phyloP scores from a whole-genome alignment of 208 protist species.

The Trypanosoma boissoni region DNA sequence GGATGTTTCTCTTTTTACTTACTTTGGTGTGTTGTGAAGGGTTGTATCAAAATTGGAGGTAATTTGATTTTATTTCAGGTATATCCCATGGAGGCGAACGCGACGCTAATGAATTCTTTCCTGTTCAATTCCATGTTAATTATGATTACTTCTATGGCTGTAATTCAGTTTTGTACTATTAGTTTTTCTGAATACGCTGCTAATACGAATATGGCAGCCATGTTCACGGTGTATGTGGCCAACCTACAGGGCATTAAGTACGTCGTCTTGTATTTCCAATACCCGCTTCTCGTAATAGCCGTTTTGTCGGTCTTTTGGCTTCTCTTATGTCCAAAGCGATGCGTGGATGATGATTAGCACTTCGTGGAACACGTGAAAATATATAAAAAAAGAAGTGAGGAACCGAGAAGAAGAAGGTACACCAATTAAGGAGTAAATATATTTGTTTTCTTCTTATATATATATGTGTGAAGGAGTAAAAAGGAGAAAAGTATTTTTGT shows the following conservation, averaged over 20 bases:
- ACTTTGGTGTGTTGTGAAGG: slow-evolving; percentile 82
- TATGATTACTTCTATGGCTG: slow-evolving; percentile 81
- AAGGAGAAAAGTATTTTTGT: too few species aligned
- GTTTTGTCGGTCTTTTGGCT: slow-evolving; percentile 55
- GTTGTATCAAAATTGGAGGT: slow-evolving; percentile 83
- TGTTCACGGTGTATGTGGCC: slow-evolving; percentile 53
- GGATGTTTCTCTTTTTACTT: slow-evolving; percentile 88
- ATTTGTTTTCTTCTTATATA: background rate
- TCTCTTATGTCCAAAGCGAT: slow-evolving; percentile 31
- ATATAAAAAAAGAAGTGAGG: background rate
- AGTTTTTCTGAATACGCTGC: slow-evolving; percentile 80
- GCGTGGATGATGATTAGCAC: slow-evolving; percentile 4
- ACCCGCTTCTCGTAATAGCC: slow-evolving; percentile 48
- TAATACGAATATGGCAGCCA: slow-evolving; percentile 39
- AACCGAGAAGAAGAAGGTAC: background rate
- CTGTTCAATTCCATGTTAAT: slow-evolving; percentile 93
- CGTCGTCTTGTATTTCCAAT: slow-evolving; percentile 51
- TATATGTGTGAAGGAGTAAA: background rate
- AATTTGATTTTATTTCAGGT: slow-evolving; percentile 61
- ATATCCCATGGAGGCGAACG: slow-evolving; percentile 72
- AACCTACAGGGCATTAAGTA: slow-evolving; percentile 46
- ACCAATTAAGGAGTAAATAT: slow-evolving; percentile 6
- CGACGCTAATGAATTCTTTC: slow-evolving; percentile 93
- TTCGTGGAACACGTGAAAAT: background rate
- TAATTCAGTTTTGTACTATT: slow-evolving; percentile 87